Evolutionary conservation across 2,329 filamentous ascomycete species (phyloP), one percentile per base, ranked within the genome.

Genomic region (Grosmannia clavigera): DNA sequence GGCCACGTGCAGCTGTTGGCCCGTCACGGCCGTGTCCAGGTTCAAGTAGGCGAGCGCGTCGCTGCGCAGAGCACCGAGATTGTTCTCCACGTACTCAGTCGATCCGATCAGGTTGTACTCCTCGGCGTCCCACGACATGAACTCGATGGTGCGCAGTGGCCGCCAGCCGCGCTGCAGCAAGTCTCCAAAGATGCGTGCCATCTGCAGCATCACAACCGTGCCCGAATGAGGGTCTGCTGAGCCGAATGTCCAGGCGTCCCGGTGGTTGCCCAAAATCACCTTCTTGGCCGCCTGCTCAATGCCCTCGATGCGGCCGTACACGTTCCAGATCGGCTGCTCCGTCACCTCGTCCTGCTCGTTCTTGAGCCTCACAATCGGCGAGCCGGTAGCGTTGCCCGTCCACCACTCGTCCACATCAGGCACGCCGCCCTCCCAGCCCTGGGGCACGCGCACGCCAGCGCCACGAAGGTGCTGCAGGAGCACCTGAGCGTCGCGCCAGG

Each of bases 41-140:
- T 99, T 99, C 65, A 99, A 78, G 68, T 99, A 99, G 11, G 88
- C 92, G 64, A 90, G 84, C 0, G 83, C 92, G 66, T 94, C 81
- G 22, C 81, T 76, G 51, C 89, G 86, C 7, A 99, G 78, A 3
- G 75, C 71, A 0, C 92, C 84, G 33, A 90, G 77, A 65, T 92
- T 86, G 55, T 88, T 86, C 74, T 99, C 94, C 54, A 99, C 94
- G 68, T 88, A 92, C 71, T 99, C 94, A 1, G 94, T 97, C 12
- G 90, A 95, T 10, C 94, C 94, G 61, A 96, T 88, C 54, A 94
- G 76, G 72, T 96, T 96, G 75, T 96, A 97, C 72, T 92, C 90
- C 66, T 87, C 87, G 4, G 83, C 94, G 71, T 99, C 94, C 94
- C 94, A 99, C 40, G 90, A 96, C 68, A 92, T 91, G 71, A 99